Evolutionary conservation across 2,329 filamentous ascomycete species (phyloP), one percentile per base, ranked within the genome.

Genomic region (Dendrostoma leiphaemia): DNA sequence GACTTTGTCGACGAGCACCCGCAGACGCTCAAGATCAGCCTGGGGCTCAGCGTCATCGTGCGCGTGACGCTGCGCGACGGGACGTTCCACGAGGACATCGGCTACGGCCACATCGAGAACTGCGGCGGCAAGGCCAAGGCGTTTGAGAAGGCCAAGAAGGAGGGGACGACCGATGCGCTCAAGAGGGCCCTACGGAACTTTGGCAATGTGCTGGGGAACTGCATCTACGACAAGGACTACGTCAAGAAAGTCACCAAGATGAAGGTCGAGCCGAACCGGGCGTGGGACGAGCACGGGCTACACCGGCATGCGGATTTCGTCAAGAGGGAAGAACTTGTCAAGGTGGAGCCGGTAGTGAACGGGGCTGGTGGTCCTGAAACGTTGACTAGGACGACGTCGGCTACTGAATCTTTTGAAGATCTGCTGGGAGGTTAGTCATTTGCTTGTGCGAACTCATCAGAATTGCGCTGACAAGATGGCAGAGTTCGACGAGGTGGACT

Each of bases 121-220:
- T 91, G 88, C 70, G 95, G 93, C 72, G 89, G 90, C 53, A 99
- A 99, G 74, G 93, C 92, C 3, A 88, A 90, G 48, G 94, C 93
- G 0, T 99, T 97, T 65, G 94, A 99, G 69, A 99, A 99, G 73
- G 92, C 94, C 1, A 99, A 97, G 76, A 99, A 99, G 70, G 92
- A 97, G 74, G 95, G 91, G 7, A 95, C 91, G 3, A 97, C 95
- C 9, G 94, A 99, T 72, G 94, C 86, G 1, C 69, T 99, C 67
- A 99, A 99, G 73, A 82, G 94, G 61, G 85, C 94, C 1, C 69
- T 99, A 64, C 82, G 93, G 56, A 97, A 86, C 60, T 99, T 99
- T 71, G 94, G 94, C 56, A 97, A 97, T 64, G 88, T 97, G 15
- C 78, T 99, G 51, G 94, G 94, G n/a, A 99, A 97, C 68, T 99